phyloP scores from a whole-genome alignment of 345 rosid genomes.

The Hypericum androsaemum region DNA sequence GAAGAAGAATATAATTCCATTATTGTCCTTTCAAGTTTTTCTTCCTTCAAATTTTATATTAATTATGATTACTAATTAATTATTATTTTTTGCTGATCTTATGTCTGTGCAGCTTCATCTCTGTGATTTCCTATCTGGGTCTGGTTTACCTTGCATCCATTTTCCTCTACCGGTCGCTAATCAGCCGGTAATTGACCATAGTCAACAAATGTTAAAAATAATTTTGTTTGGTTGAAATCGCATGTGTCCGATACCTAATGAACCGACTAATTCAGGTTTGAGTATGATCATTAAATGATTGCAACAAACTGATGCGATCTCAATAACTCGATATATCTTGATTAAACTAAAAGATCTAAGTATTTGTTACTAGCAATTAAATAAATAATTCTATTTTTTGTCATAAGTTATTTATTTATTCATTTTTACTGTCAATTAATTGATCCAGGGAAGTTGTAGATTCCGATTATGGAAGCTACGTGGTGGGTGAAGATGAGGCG shows the following conservation, averaged over 20 bases:
- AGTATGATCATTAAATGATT: too few relatives aligned
- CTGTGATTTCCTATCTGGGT: conserved; percentile 72
- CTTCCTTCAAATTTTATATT: conserved; percentile 6
- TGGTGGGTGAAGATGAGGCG: conserved; percentile 72
- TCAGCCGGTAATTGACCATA: conserved; percentile 41
- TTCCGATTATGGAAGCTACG: conserved; percentile 30
- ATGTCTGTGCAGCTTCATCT: conserved; percentile 48
- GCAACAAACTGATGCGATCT: too few relatives aligned
- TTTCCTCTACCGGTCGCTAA: conserved; percentile 53
- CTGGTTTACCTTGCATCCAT: conserved; percentile 63
- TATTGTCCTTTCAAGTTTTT: background rate
- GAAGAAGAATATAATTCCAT: background rate
- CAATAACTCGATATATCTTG: too few relatives aligned
- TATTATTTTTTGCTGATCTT: conserved; percentile 5
- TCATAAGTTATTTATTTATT: background rate
- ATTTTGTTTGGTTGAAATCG: too few relatives aligned
- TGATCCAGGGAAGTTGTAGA: conserved; percentile 39
- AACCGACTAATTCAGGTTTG: too few relatives aligned
- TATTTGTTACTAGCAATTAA: background rate
- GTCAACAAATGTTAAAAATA: background rate
- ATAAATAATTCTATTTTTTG: background rate
- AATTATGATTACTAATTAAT: conserved; percentile 3
- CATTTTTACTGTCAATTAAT: background rate
- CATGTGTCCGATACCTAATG: too few relatives aligned
- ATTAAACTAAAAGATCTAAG: too few relatives aligned